Evolutionary conservation across 2,329 filamentous ascomycete genomes (phyloP), one percentile per base, ranked within the genome.

Genomic region (Leptographium wingfieldii): DNA sequence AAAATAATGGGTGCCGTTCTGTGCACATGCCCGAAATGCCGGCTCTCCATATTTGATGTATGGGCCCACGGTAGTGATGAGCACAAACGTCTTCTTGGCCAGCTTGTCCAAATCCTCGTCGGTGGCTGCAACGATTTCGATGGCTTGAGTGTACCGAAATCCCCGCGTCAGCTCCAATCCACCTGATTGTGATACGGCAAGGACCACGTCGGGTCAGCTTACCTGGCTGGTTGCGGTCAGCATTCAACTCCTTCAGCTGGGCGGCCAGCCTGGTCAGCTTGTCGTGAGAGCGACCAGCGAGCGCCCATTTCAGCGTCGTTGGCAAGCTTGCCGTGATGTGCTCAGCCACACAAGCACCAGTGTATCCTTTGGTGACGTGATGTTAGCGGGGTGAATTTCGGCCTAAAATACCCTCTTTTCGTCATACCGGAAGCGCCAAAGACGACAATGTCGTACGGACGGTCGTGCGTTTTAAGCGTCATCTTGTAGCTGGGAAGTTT

Each of bases 271-370:
- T 73, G 65, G 87, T 80, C 5, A 97, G 79, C 71, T 96, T 96
- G 56, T 78, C 75, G 56, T 79, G 75, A n/a, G 88, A 92, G 31
- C 92, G 87, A 35, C 92, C 92, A 54, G 90, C 89, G 59, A 96
- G 77, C 16, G 90, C 92, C 92, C 92, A 96, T 75, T 84, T 90
- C 63, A 95, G 72, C 69, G 90, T 82, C 22, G 87, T 89, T 0
- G 91, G 87, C 1, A 90, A 76, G 64, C 82, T 74, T 16, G 78
- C 79, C 58, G 84, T 79, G 67, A 96, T 86, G 71, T 94, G 84
- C 70, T 95, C 85, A 33, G 86, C 85, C 2, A 84, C 84, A 65
- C 88, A 78, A 65, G 83, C 85, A 48, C 92, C 92, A 0, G 92
- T 96, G 73, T 95, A 96, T 33, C 92, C 92, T 69, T 80, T 5